Evolutionary conservation across 805 yeast species (phyloP).

Genomic region (Schizosaccharomyces octosporus): DNA sequence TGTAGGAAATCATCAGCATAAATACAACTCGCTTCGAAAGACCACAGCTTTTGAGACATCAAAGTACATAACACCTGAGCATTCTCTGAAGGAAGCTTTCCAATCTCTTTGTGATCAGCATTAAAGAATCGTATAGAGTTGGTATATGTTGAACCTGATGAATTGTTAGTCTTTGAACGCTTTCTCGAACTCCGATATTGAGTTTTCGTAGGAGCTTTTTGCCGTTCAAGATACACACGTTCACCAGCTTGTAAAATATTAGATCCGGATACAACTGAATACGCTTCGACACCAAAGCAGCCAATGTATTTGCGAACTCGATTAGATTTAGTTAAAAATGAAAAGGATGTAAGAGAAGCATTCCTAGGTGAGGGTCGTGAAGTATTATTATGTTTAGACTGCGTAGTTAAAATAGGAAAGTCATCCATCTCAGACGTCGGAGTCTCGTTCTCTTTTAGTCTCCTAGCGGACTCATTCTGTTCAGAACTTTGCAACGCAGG

Average conservation of each 20-base stretch:
- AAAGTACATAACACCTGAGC: conserved; percentile 45
- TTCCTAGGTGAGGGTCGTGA: not conserved
- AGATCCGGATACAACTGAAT: conserved; percentile 16
- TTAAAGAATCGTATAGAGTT: conserved; percentile 14
- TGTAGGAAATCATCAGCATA: conserved; percentile 34
- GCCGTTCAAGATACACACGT: conserved; percentile 10
- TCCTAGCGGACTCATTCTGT: too few relatives aligned
- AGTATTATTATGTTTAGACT: too few relatives aligned
- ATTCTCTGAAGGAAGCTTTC: conserved; percentile 45
- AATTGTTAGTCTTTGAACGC: not conserved
- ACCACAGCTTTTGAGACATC: conserved; percentile 27
- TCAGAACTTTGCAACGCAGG: too few relatives aligned
- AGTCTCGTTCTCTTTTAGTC: too few relatives aligned
- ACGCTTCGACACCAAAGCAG: conserved; percentile 15
- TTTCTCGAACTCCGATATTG: conserved; percentile 4
- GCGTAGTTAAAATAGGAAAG: too few relatives aligned
- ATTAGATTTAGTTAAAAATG: not conserved
- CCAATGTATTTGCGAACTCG: conserved; percentile 10
- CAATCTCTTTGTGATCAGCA: conserved; percentile 31
- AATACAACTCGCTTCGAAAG: conserved; percentile 32
- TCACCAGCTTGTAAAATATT: conserved; percentile 14
- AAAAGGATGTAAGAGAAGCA: not conserved
- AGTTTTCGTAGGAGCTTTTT: not conserved
- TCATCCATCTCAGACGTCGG: too few relatives aligned
- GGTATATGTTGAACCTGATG: not conserved